A percentile compares a stretch with the other conserved stretches of the same genome.
Evolutionary conservation across 2,329 filamentous ascomycete species (phyloP).

Genomic region (Pestalotiopsis sp.): DNA sequence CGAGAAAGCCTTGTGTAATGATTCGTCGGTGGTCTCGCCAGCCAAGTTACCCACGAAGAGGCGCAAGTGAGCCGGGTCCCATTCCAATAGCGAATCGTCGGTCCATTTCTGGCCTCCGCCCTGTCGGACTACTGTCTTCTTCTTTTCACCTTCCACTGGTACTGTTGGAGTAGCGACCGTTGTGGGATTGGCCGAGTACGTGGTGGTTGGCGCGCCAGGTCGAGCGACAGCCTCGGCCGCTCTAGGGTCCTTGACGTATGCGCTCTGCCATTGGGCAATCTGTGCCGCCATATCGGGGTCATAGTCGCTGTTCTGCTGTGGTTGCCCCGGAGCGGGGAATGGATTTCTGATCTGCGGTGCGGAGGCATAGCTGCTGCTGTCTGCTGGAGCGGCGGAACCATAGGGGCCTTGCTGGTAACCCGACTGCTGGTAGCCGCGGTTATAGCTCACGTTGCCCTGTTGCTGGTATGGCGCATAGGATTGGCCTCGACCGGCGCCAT

Average conservation of each 20-base stretch:
- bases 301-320: slow-evolving; percentile 45
- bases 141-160: slow-evolving; percentile 59
- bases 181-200: slow-evolving; percentile 44
- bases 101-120: slow-evolving; percentile 94
- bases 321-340: slow-evolving; percentile 67
- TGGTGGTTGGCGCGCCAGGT: slow-evolving; percentile 38
- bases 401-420: slow-evolving; percentile 32
- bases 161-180: slow-evolving; percentile 38
- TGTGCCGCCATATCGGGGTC: slow-evolving; percentile 87
- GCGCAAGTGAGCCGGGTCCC: slow-evolving; percentile 92
- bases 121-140: slow-evolving; percentile 85
- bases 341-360: slow-evolving; percentile 79
- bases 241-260: slow-evolving; percentile 66
- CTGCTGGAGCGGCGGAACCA: slow-evolving; percentile 30
- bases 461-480: slow-evolving; percentile 42
- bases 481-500: slow-evolving; percentile 40
- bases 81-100: slow-evolving; percentile 86
- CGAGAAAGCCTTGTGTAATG: slow-evolving; percentile 89
- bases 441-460: slow-evolving; percentile 25
- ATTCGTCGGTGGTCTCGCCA: slow-evolving; percentile 96
- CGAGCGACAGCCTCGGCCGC: slow-evolving; percentile 49
- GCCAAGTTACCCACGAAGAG: slow-evolving; percentile 97
- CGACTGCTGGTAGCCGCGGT: slow-evolving; percentile 30
- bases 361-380: slow-evolving; percentile 47
- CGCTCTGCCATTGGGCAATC: slow-evolving; percentile 93